Base-by-base conservation (phyloP, 768 basidiomycete genomes). In the Porpolomopsis calyptriformis region DNA sequence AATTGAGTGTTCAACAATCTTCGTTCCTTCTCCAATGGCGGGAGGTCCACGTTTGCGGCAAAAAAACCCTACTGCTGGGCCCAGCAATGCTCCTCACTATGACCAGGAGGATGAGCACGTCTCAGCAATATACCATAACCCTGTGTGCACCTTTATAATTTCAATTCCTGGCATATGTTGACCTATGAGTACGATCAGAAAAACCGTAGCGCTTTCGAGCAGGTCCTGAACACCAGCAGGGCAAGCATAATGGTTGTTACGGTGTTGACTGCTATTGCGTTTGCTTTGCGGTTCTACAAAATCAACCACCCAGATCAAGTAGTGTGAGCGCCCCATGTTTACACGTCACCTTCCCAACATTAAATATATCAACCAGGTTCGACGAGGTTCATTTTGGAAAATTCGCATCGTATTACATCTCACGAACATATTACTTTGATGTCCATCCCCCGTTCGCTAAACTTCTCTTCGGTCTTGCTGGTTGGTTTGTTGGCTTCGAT, bases 341-440 rank as follows among this genome's bases (percentile, higher is more conserved):
- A 14, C 20, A 41, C 23, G 25, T n/a, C 35, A 40, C 27, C 48
- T 27, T 14, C 31, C 39, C 52, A 36, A 27, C 43, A 35, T 25
- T 36, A 40, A 6, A 31, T 19, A 3, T 40, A 20, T 25, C 43
- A 41, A 37, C 26, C 54, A 93, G 90, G 40, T 97, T 97, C 59
- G 93, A 97, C 60, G 93, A 98, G 66, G 94, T 97, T 10, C 94
- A 98, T 60, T 98, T 98, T 60, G 94, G 94, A 51, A 96, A 97
- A 64, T 99, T 99, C 60, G 93, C 96, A 10, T 79, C 88, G 4
- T 87, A 91, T 65, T 99, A 99, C 64, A 81, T 98, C 59, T 69
- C 69, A 38, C 76, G 94, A 52, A 79, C 96, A 64, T 99, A 97
- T 69, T 98, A 98, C 67, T 99, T 99, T 70, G 96, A 99, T 61